Evolutionary conservation across 768 basidiomycete species (phyloP).

Genomic region (Galerina marginata): DNA sequence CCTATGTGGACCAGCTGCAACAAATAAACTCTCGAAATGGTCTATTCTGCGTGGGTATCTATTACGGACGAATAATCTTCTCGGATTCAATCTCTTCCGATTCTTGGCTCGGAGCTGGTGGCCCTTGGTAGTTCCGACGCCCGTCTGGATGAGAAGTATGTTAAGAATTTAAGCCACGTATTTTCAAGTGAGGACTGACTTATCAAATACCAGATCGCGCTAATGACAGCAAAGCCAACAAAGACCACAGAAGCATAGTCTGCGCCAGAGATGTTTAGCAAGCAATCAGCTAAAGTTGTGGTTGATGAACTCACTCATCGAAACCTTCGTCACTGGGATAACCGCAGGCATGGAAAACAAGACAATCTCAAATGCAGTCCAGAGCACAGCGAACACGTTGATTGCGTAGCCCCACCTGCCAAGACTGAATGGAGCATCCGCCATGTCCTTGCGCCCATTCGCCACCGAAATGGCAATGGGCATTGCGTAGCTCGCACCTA

Average conservation of each 20-base stretch:
- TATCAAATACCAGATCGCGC: conserved; percentile 64
- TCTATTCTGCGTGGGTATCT: neutral
- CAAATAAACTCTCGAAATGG: neutral
- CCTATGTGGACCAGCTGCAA: neutral
- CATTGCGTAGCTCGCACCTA: conserved; percentile 68
- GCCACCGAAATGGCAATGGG: conserved; percentile 60
- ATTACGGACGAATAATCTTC: neutral
- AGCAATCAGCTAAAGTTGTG: neutral
- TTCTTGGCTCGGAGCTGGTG: conserved; percentile 35
- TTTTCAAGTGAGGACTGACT: conserved; percentile 40
- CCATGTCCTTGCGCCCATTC: conserved; percentile 47
- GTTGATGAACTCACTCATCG: conserved; percentile 47
- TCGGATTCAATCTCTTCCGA: neutral
- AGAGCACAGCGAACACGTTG: conserved; percentile 60
- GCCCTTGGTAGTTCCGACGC: conserved; percentile 47
- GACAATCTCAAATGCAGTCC: conserved; percentile 65
- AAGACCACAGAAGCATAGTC: conserved; percentile 75
- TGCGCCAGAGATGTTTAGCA: conserved; percentile 24
- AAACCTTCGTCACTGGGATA: conserved; percentile 54
- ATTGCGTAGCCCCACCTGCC: conserved; percentile 50
- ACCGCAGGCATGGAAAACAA: conserved; percentile 73
- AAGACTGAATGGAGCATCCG: conserved; percentile 55
- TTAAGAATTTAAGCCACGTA: neutral
- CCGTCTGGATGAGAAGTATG: conserved; percentile 37
- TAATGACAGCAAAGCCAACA: conserved; percentile 62